phyloP scores from a whole-genome alignment of 2,329 filamentous ascomycete species.

The Orbilia blumenaviensis region DNA sequence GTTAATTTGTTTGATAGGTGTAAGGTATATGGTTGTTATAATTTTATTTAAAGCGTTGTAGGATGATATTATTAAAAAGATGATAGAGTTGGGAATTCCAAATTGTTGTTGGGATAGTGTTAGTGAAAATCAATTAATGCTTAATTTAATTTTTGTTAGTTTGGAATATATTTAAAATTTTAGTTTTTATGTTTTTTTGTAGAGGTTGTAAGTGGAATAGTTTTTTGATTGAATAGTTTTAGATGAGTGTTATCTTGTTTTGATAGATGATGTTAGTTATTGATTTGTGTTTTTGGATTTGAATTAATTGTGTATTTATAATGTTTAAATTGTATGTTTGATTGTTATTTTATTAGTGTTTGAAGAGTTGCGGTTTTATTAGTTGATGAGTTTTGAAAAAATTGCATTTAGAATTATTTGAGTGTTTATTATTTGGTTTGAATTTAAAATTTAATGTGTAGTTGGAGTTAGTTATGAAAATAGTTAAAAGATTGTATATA shows the following conservation, averaged over 20 bases:
- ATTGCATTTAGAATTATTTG: neutral
- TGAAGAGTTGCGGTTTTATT: neutral
- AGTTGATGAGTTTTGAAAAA: slow-evolving; percentile 4
- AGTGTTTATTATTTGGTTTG: neutral
- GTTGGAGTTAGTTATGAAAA: neutral
- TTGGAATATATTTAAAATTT: neutral
- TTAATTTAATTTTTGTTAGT: slow-evolving; percentile 4
- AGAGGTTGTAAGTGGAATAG: neutral
- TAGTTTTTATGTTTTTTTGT: slow-evolving; percentile 4
- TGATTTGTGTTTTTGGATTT: neutral
- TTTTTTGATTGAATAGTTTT: neutral
- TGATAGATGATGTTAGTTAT: neutral
- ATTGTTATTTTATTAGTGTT: neutral
- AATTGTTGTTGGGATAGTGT: neutral
- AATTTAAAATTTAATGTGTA: neutral
- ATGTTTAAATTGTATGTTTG: neutral
- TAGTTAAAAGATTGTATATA: neutral
- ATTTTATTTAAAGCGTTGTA: neutral
- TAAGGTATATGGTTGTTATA: slow-evolving; percentile 1
- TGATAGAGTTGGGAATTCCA: neutral
- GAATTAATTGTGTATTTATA: neutral
- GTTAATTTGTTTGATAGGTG: neutral
- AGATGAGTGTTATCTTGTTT: neutral
- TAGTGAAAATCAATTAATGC: neutral
- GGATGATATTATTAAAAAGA: slow-evolving; percentile 4